These are phyloP conservation scores for Aspergillus panamensis DNA, from an alignment of 495 filamentous ascomycete species.

Conservation along the genomic window DNA sequence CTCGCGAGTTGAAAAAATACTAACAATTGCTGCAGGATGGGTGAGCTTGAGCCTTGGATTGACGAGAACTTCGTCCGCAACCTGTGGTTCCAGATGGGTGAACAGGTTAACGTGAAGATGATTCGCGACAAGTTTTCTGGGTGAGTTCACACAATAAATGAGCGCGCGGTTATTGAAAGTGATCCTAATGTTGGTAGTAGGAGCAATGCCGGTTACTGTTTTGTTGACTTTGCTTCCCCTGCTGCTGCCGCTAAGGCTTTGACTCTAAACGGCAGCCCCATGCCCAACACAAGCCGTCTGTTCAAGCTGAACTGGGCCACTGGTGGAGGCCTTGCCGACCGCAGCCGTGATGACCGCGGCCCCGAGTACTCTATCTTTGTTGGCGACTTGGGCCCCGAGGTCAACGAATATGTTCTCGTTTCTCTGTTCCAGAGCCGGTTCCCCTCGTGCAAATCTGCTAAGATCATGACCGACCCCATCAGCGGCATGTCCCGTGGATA, in stretches of 20 bases:
- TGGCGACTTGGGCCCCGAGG: slow-evolving; percentile 94
- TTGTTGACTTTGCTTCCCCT: slow-evolving; percentile 85
- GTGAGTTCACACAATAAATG: slow-evolving; percentile 53
- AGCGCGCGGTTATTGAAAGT: slow-evolving; percentile 11
- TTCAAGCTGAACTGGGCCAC: slow-evolving; percentile 99
- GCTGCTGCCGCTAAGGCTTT: slow-evolving; percentile 90
- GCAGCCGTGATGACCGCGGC: slow-evolving; percentile 90
- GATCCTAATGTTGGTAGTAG: slow-evolving; percentile 53
- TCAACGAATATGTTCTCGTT: slow-evolving; percentile 97
- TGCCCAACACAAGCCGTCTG: slow-evolving; percentile 88
- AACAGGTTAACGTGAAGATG: slow-evolving; percentile 98
- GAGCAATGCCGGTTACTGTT: slow-evolving; percentile 98
- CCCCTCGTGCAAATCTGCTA: slow-evolving; percentile 96
- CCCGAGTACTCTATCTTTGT: slow-evolving; percentile 98
- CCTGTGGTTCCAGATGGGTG: slow-evolving; percentile 85
- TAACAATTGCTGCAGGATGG: slow-evolving; percentile 69
- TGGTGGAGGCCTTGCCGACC: slow-evolving; percentile 90
- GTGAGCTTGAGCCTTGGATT: slow-evolving; percentile 98
- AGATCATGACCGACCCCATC: slow-evolving; percentile 99
- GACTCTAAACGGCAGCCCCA: slow-evolving; percentile 79
- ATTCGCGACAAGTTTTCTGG: slow-evolving; percentile 99
- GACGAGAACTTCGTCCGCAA: slow-evolving; percentile 98
- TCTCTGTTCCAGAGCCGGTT: slow-evolving; percentile 95
- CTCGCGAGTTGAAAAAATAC: not conserved
- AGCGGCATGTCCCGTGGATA: slow-evolving; percentile 97